A percentile compares a stretch with the other conserved stretches of the same genome.
These are phyloP conservation scores for Paecilomyces formosus DNA, from an alignment of 2,329 filamentous ascomycete species.

Conservation along the genomic window DNA sequence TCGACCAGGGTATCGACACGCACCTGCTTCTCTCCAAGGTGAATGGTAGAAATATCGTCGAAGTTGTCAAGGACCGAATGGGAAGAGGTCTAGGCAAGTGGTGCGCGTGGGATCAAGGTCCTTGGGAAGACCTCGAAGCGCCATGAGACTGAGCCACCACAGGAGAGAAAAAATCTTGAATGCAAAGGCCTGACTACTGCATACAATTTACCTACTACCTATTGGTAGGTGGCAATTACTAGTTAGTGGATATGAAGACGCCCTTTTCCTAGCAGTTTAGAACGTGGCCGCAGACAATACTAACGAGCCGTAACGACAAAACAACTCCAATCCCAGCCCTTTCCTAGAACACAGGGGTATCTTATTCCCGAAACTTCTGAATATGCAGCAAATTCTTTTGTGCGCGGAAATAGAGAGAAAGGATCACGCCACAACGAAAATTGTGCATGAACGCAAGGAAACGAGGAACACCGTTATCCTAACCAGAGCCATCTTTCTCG, in stretches of 20 bases:
- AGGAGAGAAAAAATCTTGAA: too few species aligned
- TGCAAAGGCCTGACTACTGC: not conserved
- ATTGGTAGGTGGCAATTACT: not conserved
- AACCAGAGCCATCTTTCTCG: slow-evolving; percentile 17
- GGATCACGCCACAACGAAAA: not conserved
- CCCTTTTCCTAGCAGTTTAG: not conserved
- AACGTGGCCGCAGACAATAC: not conserved
- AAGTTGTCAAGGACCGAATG: slow-evolving; percentile 33
- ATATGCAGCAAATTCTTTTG: not conserved
- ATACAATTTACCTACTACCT: not conserved
- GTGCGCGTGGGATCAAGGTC: slow-evolving; percentile 20
- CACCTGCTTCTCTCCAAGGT: slow-evolving; percentile 29
- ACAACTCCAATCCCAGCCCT: slow-evolving; percentile 18
- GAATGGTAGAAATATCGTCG: slow-evolving; percentile 19
- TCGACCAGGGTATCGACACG: slow-evolving; percentile 33
- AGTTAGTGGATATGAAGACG: not conserved
- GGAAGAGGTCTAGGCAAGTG: slow-evolving; percentile 29
- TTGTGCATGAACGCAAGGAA: not conserved
- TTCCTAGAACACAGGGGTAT: slow-evolving; percentile 1
- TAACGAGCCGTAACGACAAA: not conserved
- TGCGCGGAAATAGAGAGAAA: not conserved
- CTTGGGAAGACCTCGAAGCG: not conserved
- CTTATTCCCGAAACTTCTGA: not conserved
- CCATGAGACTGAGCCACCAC: not conserved
- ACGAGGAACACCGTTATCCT: not conserved